phyloP scores from a whole-genome alignment of 2,329 filamentous ascomycete genomes.

The Exophiala bonariae region DNA sequence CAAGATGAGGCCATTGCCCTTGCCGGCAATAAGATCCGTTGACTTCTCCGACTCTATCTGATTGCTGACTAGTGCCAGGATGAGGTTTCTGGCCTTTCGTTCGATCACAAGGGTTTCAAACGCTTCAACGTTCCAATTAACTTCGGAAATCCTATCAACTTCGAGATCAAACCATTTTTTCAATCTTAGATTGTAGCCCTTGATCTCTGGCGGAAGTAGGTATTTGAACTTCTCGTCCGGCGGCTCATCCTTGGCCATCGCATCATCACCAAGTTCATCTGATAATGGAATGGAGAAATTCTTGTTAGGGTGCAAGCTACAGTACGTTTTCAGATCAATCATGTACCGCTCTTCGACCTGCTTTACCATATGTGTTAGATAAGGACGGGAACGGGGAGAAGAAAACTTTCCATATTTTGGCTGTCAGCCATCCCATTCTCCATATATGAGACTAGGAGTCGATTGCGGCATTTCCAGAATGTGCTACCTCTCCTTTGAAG shows the following conservation, averaged over 20 bases:
- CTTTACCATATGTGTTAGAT: no score
- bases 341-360: constrained; percentile 16
- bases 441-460: constrained; percentile 1
- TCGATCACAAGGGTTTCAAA: constrained; percentile 13
- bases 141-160: constrained; percentile 7
- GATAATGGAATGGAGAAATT: neutral
- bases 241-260: constrained; percentile 7
- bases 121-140: constrained; percentile 16
- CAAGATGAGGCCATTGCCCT: constrained; percentile 38
- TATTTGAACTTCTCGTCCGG: constrained; percentile 7
- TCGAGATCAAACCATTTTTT: constrained; percentile 15
- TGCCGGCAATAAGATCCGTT: constrained; percentile 37
- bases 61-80: constrained; percentile 31
- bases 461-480: constrained; percentile 8
- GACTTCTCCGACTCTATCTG: constrained; percentile 25
- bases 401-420: neutral
- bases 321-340: constrained; percentile 11
- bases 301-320: constrained; percentile 3
- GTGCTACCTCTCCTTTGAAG: neutral
- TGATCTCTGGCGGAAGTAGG: constrained; percentile 6
- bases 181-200: constrained; percentile 8
- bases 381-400: no score
- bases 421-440: neutral
- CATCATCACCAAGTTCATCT: constrained; percentile 3
- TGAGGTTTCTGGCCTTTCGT: constrained; percentile 38